phyloP scores from a whole-genome alignment of 208 protist species.

The Borovskyia barvae region DNA sequence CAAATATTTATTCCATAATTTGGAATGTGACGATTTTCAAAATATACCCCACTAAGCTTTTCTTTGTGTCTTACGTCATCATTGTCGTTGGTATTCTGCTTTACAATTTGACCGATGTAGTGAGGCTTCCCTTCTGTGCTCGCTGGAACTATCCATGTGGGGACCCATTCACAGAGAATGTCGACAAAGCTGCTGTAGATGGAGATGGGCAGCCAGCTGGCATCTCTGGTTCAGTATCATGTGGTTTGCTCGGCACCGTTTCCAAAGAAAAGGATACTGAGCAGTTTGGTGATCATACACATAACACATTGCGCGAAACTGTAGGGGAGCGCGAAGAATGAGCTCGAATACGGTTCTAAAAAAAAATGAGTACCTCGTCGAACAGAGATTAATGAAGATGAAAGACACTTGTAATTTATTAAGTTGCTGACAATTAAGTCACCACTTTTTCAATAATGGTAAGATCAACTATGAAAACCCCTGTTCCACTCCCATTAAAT shows the following conservation, averaged over 20 bases:
- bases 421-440: too few species aligned
- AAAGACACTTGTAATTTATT: too few species aligned
- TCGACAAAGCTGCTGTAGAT: background rate
- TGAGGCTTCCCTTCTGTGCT: slow-evolving; percentile 40
- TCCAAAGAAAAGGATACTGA: background rate
- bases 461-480: too few species aligned
- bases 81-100: slow-evolving; percentile 66
- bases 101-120: slow-evolving; percentile 70
- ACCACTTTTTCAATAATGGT: too few species aligned
- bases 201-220: background rate
- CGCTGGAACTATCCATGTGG: slow-evolving; percentile 68
- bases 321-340: too few species aligned
- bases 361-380: too few species aligned
- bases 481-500: too few species aligned
- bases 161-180: slow-evolving; percentile 24
- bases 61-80: slow-evolving; percentile 73
- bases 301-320: too few species aligned
- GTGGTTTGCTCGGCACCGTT: slow-evolving; percentile 6
- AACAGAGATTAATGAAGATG: too few species aligned
- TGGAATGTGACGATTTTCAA: slow-evolving; percentile 83
- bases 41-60: slow-evolving; percentile 64
- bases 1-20: slow-evolving; percentile 77
- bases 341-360: too few species aligned
- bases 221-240: background rate
- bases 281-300: too few species aligned